Evolutionary conservation across 2,329 filamentous ascomycete genomes (phyloP), one percentile per base, ranked within the genome.

Genomic region (Fusarium beomiforme): DNA sequence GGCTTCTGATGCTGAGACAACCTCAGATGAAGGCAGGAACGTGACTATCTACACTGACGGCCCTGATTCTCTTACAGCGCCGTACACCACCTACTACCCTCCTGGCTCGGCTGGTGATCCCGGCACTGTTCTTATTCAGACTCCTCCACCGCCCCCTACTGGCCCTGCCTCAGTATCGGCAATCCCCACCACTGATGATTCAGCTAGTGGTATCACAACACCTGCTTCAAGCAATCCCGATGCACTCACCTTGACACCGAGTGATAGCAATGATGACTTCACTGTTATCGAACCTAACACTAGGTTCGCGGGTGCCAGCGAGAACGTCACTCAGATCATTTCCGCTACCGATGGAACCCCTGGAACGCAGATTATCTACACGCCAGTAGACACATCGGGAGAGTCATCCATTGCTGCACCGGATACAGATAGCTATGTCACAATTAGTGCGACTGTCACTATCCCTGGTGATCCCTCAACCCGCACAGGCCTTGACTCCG

Each of bases 391-490:
- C 10, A 58, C 55, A n/a, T 43, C 42, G 11, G 51, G 37, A 8
- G 36, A 47, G 5, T 44, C 64, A 21, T 69, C 59, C 5, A 29
- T 31, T 3, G 26, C n/a, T 19, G 13, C 26, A 12, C 16, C 49
- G 6, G 59, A 55, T 21, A 62, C 67, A 4, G 39, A 47, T 7
- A 54, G 36, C 16, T 71, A 69, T 31, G 64, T 72, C 17, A 71
- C 69, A 1, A 58, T 59, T 9, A 57, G 50, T 11, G 59, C 66
- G 13, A 71, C 69, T 4, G 62, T 71, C 17, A 71, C 69, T 6
- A 72, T 71, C n/a, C 69, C 69, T 9, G 69, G 69, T 34, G 69
- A 71, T 8, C 69, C 69, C 1, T 57, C 64, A 24, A 71, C 69
- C 5, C 69, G 50, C n/a, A 51, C 64, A 6, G 39, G 55, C 12